phyloP scores from a whole-genome alignment of 2,329 filamentous ascomycete genomes.

The Trichophyton benhamiae region DNA sequence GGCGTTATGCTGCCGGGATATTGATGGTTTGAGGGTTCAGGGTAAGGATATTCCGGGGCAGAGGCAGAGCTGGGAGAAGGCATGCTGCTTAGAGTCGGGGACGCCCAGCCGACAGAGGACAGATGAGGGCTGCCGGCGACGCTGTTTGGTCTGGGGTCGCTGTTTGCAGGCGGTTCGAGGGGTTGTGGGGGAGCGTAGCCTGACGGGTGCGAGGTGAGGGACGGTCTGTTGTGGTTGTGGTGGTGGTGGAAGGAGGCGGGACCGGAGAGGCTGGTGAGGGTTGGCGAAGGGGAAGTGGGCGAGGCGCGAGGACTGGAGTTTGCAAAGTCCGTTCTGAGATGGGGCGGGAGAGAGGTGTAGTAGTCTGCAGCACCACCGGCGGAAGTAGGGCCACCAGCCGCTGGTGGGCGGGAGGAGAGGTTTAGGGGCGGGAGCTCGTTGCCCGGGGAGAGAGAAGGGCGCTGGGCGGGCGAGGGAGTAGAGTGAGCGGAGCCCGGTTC shows the following conservation, averaged over 20 bases:
- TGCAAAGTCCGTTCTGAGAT: conserved; percentile 64
- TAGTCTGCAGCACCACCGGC: conserved; percentile 36
- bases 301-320: conserved; percentile 47
- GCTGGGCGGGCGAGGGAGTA: conserved; percentile 72
- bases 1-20: conserved; percentile 34
- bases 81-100: conserved; percentile 61
- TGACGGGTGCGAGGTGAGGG: conserved; percentile 73
- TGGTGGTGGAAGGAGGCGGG: conserved; percentile 25
- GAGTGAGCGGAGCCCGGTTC: conserved; percentile 39
- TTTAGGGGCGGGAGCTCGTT: conserved; percentile 59
- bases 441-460: conserved; percentile 67
- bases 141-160: conserved; percentile 63
- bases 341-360: conserved; percentile 70
- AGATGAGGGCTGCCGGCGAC: conserved; percentile 80
- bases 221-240: conserved; percentile 33
- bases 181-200: conserved; percentile 73
- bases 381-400: conserved; percentile 25
- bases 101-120: conserved; percentile 70
- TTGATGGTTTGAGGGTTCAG: conserved; percentile 52
- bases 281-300: conserved; percentile 43
- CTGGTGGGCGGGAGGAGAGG: conserved; percentile 55
- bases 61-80: conserved; percentile 51
- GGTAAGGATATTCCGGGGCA: conserved; percentile 58
- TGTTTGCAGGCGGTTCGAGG: conserved; percentile 65
- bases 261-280: conserved; percentile 46